A percentile compares a stretch with the other conserved stretches of the same genome.
Evolutionary conservation across 75 land plant species (phyloP).

Genomic region (Azolla pinnata): DNA sequence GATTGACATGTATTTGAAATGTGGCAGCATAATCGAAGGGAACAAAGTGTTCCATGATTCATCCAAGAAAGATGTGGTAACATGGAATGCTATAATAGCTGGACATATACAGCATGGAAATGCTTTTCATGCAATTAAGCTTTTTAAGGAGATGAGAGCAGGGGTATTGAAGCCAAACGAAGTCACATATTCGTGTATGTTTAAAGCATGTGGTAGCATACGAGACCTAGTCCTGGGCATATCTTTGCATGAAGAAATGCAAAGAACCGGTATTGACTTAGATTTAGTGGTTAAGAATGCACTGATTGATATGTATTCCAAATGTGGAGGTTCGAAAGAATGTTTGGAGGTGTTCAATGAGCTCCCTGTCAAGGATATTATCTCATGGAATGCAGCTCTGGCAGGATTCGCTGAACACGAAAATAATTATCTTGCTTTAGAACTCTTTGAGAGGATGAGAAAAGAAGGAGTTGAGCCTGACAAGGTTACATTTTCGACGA

Average conservation of each 20-base stretch:
- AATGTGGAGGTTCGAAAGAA: no score
- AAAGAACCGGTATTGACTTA: no score
- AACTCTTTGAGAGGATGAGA: no score
- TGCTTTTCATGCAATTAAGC: constrained; percentile 30
- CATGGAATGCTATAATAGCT: constrained; percentile 47
- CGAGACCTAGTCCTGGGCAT: constrained; percentile 34
- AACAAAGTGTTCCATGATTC: constrained; percentile 20
- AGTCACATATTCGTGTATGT: constrained; percentile 33
- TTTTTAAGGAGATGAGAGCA: constrained; percentile 30
- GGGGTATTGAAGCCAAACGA: constrained; percentile 24
- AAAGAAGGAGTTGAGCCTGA: no score
- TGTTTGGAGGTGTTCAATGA: no score
- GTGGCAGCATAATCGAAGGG: constrained; percentile 32
- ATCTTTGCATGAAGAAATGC: constrained; percentile 26
- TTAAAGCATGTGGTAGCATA: constrained; percentile 42
- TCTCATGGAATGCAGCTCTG: no score
- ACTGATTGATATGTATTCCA: no score
- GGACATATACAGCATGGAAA: constrained; percentile 31
- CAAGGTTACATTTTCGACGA: no score
- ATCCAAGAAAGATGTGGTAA: constrained; percentile 27
- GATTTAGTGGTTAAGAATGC: no score
- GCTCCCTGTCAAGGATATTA: no score
- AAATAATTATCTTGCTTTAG: no score
- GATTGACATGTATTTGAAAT: constrained; percentile 38
- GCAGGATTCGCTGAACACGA: no score